Evolutionary conservation across 1,284 basidiomycete genomes (phyloP), one percentile per base, ranked within the genome.

Genomic region (Exobasidium cylindrosporum): DNA sequence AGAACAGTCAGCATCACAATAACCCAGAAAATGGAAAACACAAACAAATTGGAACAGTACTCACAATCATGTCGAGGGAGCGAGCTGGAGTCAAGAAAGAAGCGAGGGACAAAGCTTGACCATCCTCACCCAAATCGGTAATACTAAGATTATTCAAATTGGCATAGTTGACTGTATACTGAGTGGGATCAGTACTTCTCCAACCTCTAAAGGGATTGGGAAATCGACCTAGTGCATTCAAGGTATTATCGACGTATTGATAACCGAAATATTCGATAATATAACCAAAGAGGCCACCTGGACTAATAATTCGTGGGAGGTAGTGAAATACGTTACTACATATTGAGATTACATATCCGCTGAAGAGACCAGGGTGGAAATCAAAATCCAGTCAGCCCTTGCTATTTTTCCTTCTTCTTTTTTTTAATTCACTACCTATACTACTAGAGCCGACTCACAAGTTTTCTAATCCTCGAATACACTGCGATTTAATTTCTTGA

Each of bases 1-100:
- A n/a, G n/a, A n/a, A n/a, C n/a, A n/a, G n/a, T n/a, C n/a, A n/a
- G n/a, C n/a, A n/a, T n/a, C n/a, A n/a, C n/a, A n/a, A n/a, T n/a
- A n/a, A n/a, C n/a, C n/a, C n/a, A n/a, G n/a, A n/a, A n/a, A n/a
- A n/a, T n/a, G n/a, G n/a, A n/a, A n/a, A n/a, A n/a, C n/a, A n/a
- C n/a, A n/a, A n/a, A n/a, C n/a, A n/a, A n/a, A n/a, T n/a, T n/a
- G n/a, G n/a, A n/a, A n/a, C n/a, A n/a, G n/a, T n/a, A n/a, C n/a
- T n/a, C n/a, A n/a, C 83, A 58, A 91, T 83, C 4, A 87, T 83
- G 74, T 91, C 89, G 29, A 90, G 60, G 0, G 73, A 81, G 46
- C 89, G 83, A 0, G 85, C 84, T 52, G 84, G 86, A 46, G 88
- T 86, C 59, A 90, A 83, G 6, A 88, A 75, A 2, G 86, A 84